Base-by-base conservation (phyloP, 2,329 filamentous ascomycete genomes). In the Fusarium poae region DNA sequence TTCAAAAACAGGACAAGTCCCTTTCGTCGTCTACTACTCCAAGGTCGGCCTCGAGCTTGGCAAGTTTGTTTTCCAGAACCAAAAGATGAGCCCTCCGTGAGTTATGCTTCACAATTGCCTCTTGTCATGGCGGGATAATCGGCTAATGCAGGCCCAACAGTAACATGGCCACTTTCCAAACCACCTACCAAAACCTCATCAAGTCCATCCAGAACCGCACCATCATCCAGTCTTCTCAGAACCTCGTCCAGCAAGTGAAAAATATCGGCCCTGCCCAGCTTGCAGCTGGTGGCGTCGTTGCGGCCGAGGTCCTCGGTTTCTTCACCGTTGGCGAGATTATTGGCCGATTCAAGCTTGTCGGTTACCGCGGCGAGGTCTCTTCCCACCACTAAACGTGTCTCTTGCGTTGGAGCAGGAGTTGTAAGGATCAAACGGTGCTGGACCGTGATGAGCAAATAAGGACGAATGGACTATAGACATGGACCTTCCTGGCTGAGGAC, bases 311-410 rank as follows among this genome's bases (percentile, higher is more conserved):
- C 51, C 83, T 99, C 72, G 96, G 96, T 66, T 99, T 99, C 88
- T 99, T 98, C 88, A 97, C 94, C 66, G 89, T 98, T 57, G 96
- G 96, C 71, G 94, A 98, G 87, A 98, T 99, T 81, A 90, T 99
- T 76, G 96, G 96, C 76, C 89, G 94, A 77, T 89, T 96, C 84
- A 98, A 99, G 91, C 81, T 99, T 74, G 86, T 99, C 75, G 96
- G 96, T 71, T 99, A 99, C 87, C 88, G 87, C 81, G 92, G 92
- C 78, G 88, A 92, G 79, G 78, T 80, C 68, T 86, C 85, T 74
- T 83, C 84, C 70, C 86, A 90, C 80, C 88, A 88, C 82, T 88
- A 84, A 83, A 74, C 52, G 52, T 37, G 20, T 58, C 61, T 59
- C 44, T 59, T 53, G 43, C 50, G 60, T 44, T 23, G 57, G 51